phyloP scores from a whole-genome alignment of 257 asterid species.

The Solanum rostratum region DNA sequence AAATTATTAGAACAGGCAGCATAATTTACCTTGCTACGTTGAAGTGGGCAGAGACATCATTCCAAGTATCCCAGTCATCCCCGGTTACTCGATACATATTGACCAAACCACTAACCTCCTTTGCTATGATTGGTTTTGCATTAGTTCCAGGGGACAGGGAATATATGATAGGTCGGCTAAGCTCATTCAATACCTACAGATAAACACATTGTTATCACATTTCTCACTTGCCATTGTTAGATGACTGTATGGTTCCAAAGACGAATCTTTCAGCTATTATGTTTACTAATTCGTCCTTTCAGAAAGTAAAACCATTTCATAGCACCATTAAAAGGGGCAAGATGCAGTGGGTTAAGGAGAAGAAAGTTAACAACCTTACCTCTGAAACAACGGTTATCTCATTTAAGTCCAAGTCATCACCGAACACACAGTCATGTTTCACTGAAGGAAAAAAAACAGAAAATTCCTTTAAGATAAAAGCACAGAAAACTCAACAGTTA shows the following conservation, averaged over 20 bases:
- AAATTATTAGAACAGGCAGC: background rate
- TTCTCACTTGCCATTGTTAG: background rate
- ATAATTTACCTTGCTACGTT: slow-evolving; percentile 52
- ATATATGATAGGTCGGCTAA: slow-evolving; percentile 48
- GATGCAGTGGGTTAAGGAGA: background rate
- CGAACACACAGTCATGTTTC: slow-evolving; percentile 90
- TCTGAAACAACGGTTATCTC: slow-evolving; percentile 77
- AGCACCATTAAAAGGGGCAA: background rate
- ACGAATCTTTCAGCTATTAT: background rate
- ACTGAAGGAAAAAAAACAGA: slow-evolving; percentile 35
- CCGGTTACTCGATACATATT: slow-evolving; percentile 94
- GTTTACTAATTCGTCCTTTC: background rate
- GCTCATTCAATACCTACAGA: slow-evolving; percentile 50
- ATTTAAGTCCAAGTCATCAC: slow-evolving; percentile 56
- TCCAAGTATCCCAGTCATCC: slow-evolving; percentile 98
- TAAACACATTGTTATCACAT: background rate
- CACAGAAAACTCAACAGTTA: background rate
- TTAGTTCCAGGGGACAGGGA: slow-evolving; percentile 85
- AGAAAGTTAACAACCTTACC: slow-evolving; percentile 28
- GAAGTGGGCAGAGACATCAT: slow-evolving; percentile 67
- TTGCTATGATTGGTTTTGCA: slow-evolving; percentile 75
- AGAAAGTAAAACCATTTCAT: background rate
- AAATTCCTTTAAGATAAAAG: background rate
- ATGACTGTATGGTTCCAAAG: background rate
- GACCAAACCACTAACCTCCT: slow-evolving; percentile 45